Evolutionary conservation across 495 filamentous ascomycete species (phyloP), one percentile per base, ranked within the genome.

Genomic region (Entonaema liquescens): DNA sequence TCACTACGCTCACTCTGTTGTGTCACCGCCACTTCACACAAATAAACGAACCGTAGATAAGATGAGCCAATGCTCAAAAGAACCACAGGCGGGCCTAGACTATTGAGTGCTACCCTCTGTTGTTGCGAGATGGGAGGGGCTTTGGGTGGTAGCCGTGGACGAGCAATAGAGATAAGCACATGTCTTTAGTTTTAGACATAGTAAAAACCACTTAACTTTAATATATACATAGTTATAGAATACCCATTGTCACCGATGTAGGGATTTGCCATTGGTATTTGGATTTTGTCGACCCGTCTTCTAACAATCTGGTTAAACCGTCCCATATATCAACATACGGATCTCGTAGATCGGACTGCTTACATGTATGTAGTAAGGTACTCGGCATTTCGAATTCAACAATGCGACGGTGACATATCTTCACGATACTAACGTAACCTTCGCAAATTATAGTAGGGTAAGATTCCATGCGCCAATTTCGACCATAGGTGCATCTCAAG

Each of bases 161-260:
- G n/a, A 58, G 40, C 15, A 49, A 62, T 31, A 35, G 13, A 63
- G 69, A 71, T 63, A 71, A 71, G 50, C 69, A 71, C 69, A 67
- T 71, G 69, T 40, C 36, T 62, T n/a, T 15, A 40, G 62, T 71
- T 61, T 61, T 36, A 54, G 35, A 67, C 57, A 67, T 8, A 59
- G 49, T 44, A 44, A 11, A 25, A 67, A 19, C 11, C 42, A 61
- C 19, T 55, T 42, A 67, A 36, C 15, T 66, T 23, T 17, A 50
- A 53, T 59, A 40, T 57, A 9, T 9, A 40, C 44, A 42, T 50
- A n/a, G n/a, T n/a, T n/a, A 53, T 35, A 25, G 44, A 53, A 40
- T 66, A 6, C 42, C 55, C 44, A 25, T 60, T 25, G 47, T 25
- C 23, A 15, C 56, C 26, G 59, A 60, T 55, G 11, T 28, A 6